Evolutionary conservation across 495 filamentous ascomycete genomes (phyloP).

Genomic region (Ascobolus immersus): DNA sequence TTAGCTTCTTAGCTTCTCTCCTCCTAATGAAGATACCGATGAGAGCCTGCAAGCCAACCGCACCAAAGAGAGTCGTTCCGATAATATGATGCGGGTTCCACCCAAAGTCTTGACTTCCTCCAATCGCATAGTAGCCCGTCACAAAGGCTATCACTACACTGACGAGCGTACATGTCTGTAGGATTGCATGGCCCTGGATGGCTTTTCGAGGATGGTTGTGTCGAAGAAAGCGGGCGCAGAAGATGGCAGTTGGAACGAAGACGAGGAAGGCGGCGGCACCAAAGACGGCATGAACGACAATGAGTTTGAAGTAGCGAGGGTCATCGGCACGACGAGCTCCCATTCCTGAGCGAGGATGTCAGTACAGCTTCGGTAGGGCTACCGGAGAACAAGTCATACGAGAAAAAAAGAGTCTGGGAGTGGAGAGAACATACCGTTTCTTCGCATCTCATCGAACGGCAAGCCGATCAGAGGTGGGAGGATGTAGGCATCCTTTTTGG

Average conservation of each 20-base stretch:
- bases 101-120: conserved; percentile 44
- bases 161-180: conserved; percentile 53
- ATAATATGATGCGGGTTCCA: conserved; percentile 93
- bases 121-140: conserved; percentile 57
- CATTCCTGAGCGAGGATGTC: conserved; percentile 5
- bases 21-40: conserved; percentile 48
- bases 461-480: conserved; percentile 12
- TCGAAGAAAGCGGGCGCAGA: conserved; percentile 50
- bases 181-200: conserved; percentile 58
- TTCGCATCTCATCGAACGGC: conserved; percentile 13
- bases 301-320: conserved; percentile 48
- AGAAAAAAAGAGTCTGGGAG: neutral
- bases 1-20: conserved; percentile 26
- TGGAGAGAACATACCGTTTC: conserved; percentile 10
- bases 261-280: conserved; percentile 71
- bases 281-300: conserved; percentile 61
- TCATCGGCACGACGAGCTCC: conserved; percentile 12
- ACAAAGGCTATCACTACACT: conserved; percentile 48
- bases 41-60: conserved; percentile 55
- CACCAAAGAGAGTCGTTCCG: conserved; percentile 64
- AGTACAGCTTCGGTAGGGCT: too few species aligned
- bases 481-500: conserved; percentile 5
- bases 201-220: conserved; percentile 33
- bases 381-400: too few species aligned
- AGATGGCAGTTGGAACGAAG: conserved; percentile 51